Conservation (phyloP, 2,329 filamentous ascomycete species). For the Cladosporium sp. region DNA sequence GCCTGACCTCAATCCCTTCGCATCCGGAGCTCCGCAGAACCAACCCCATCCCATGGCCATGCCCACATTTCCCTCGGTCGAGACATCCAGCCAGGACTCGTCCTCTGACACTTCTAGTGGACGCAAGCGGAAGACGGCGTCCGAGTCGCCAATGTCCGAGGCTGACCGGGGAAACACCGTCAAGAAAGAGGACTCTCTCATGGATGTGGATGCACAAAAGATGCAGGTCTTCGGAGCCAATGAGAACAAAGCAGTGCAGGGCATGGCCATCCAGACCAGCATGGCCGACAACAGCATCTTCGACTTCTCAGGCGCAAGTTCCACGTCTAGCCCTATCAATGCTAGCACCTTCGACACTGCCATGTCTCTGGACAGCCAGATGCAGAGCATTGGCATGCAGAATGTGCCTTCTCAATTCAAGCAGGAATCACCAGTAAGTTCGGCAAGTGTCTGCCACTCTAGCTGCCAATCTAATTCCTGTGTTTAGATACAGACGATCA, state of each 20-base stretch:
- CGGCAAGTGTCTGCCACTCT: not conserved
- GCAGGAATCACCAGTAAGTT: conserved; percentile 26
- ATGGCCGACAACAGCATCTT: conserved; percentile 32
- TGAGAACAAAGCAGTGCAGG: conserved; percentile 1
- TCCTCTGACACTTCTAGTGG: conserved; percentile 37
- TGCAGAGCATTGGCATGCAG: conserved; percentile 18
- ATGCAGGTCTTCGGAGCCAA: conserved; percentile 22
- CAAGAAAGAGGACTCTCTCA: conserved; percentile 26
- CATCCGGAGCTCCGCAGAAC: conserved; percentile 14
- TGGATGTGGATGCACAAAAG: conserved; percentile 22
- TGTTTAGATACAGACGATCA: conserved; percentile 28
- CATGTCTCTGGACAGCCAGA: conserved; percentile 25
- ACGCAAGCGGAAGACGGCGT: conserved; percentile 37
- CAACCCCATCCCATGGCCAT: conserved; percentile 16
- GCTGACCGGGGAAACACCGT: conserved; percentile 20
- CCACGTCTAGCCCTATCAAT: conserved; percentile 47
- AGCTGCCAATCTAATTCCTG: not conserved
- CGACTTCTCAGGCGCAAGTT: conserved; percentile 40
- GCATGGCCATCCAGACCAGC: conserved; percentile 9
- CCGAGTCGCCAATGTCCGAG: conserved; percentile 33
- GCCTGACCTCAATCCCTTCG: conserved; percentile 17
- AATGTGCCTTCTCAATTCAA: conserved; percentile 20
- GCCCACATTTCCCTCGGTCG: conserved; percentile 30
- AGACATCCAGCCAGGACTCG: conserved; percentile 40
- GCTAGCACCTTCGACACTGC: conserved; percentile 25